phyloP scores from a whole-genome alignment of 345 rosid genomes.

The Balakata baccata region DNA sequence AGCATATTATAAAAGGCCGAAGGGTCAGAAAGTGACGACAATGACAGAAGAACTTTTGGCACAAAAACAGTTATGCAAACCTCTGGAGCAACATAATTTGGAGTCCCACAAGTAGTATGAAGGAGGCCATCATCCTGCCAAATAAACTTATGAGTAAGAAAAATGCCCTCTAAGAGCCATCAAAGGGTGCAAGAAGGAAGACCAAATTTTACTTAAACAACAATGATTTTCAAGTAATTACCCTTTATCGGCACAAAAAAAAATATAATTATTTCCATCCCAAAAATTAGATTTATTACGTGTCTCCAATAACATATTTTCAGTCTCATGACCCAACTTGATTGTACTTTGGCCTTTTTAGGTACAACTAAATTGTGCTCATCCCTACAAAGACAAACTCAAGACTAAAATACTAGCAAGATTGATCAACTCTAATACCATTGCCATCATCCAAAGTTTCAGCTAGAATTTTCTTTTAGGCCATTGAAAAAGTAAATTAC shows the following conservation, averaged over 20 bases:
- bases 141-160: slow-evolving; percentile 21
- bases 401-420: background rate
- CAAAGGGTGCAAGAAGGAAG: background rate
- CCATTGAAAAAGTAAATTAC: too few species aligned
- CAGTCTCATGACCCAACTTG: background rate
- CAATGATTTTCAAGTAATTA: background rate
- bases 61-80: slow-evolving; percentile 36
- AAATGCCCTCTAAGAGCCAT: background rate
- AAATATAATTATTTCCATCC: background rate
- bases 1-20: slow-evolving; percentile 5
- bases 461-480: background rate
- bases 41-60: background rate
- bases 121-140: slow-evolving; percentile 92
- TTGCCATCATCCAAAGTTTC: background rate
- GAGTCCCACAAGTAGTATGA: slow-evolving; percentile 97
- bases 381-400: background rate
- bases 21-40: background rate
- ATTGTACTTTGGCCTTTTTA: background rate
- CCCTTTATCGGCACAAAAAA: too few species aligned
- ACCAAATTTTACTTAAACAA: background rate
- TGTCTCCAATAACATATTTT: background rate
- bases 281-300: background rate
- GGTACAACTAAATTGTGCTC: background rate
- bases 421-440: background rate
- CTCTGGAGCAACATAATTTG: slow-evolving; percentile 99